Evolutionary conservation across 2,329 filamentous ascomycete species (phyloP).

Genomic region (Myrmaecium sp.): DNA sequence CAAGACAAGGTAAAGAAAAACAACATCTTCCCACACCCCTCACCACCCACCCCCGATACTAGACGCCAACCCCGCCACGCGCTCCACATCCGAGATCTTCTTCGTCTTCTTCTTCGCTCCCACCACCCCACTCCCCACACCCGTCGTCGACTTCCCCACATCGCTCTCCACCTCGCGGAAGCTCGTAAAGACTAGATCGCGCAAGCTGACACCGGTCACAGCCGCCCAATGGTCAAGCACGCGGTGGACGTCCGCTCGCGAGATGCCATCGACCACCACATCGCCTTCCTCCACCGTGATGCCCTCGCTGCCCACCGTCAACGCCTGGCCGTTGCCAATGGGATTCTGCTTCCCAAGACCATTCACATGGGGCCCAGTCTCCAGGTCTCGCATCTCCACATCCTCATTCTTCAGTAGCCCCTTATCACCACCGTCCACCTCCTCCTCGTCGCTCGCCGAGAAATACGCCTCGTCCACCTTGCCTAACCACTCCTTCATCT

Average conservation of each 20-base stretch:
- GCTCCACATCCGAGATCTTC: slow-evolving; percentile 51
- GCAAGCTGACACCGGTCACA: slow-evolving; percentile 51
- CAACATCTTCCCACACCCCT: too few species aligned
- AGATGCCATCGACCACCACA: slow-evolving; percentile 43
- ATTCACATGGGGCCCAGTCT: slow-evolving; percentile 1
- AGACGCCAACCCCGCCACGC: slow-evolving; percentile 73
- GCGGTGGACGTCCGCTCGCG: slow-evolving; percentile 46
- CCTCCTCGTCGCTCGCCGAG: slow-evolving; percentile 41
- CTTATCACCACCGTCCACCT: slow-evolving; percentile 13
- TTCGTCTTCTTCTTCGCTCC: slow-evolving; percentile 32
- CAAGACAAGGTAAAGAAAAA: too few species aligned
- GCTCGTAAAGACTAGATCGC: slow-evolving; percentile 65
- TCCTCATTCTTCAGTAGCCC: too few species aligned
- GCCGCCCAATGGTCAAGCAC: slow-evolving; percentile 61
- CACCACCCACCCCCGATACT: slow-evolving; percentile 91
- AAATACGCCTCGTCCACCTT: slow-evolving; percentile 60
- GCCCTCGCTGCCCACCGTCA: background rate
- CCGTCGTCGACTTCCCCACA: slow-evolving; percentile 50
- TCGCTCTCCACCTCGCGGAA: slow-evolving; percentile 90
- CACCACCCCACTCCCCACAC: too few species aligned
- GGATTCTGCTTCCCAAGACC: background rate
- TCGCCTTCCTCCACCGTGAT: slow-evolving; percentile 3
- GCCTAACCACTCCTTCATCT: slow-evolving; percentile 56
- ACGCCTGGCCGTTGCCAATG: background rate
- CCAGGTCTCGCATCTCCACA: slow-evolving; percentile 15